These are phyloP conservation scores for Fusarium pilosicola DNA, from an alignment of 2,329 filamentous ascomycete genomes.

Conservation along the genomic window DNA sequence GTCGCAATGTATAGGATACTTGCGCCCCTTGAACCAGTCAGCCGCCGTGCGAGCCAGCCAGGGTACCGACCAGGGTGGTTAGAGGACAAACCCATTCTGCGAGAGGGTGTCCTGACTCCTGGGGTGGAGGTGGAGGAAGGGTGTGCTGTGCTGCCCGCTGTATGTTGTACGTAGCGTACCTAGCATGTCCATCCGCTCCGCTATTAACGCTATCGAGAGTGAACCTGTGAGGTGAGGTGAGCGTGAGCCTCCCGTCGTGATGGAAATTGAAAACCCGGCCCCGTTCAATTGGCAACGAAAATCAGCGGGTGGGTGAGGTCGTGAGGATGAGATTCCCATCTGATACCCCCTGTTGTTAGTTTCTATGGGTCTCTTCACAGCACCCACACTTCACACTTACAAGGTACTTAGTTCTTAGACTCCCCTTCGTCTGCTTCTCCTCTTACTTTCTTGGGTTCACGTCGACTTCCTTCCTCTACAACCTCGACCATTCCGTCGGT, in stretches of 20 bases:
- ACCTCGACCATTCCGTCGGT: conserved; percentile 33
- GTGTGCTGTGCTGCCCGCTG: conserved; percentile 8
- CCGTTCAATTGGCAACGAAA: conserved; percentile 19
- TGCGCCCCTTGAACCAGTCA: conserved; percentile 36
- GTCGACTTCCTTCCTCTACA: conserved; percentile 21
- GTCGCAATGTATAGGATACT: conserved; percentile 39
- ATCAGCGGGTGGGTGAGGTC: conserved; percentile 23
- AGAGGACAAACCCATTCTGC: conserved; percentile 21
- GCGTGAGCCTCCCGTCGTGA: conserved; percentile 20
- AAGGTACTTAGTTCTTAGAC: conserved; percentile 36
- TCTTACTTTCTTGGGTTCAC: conserved; percentile 27
- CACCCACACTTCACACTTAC: conserved; percentile 37
- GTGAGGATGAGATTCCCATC: conserved; percentile 30
- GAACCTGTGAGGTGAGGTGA: not conserved
- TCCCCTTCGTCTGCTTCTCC: conserved; percentile 37
- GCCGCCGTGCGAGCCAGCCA: conserved; percentile 36
- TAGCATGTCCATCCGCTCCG: conserved; percentile 10
- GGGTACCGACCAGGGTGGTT: conserved; percentile 41
- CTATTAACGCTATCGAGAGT: not conserved
- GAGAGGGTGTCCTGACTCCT: conserved; percentile 27
- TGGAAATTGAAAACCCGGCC: conserved; percentile 26
- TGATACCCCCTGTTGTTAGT: conserved; percentile 29
- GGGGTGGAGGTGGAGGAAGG: conserved; percentile 14
- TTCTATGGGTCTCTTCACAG: conserved; percentile 30
- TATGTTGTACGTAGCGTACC: not conserved